Evolutionary conservation across 768 basidiomycete species (phyloP), one percentile per base, ranked within the genome.

Genomic region (Sporobolomyces pararoseus): DNA sequence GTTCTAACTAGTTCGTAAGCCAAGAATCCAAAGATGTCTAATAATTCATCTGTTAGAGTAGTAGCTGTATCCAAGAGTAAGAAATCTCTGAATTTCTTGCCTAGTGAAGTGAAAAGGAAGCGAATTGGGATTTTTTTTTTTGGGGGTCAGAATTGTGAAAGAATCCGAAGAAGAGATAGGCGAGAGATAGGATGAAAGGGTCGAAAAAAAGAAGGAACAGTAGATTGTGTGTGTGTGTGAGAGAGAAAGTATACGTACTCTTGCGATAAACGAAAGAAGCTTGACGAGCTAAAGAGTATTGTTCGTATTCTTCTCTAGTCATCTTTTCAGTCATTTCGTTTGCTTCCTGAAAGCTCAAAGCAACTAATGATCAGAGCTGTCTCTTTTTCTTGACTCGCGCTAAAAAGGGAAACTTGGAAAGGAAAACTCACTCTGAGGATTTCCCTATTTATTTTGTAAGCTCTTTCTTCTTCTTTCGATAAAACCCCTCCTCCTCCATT

Each of bases 1-100:
- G 91, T 90, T 59, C 93, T 88, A 35, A 97, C 93, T 88, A 95
- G 93, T 79, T 98, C 94, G 80, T 95, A 98, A 0, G 91, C 89
- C 51, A 98, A 86, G 81, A 97, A 98, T 31, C 94, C 94, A 75
- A 97, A 91, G 68, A 96, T 94, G 77, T 98, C 94, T 76, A 94
- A 83, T 4, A 94, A 93, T 79, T 96, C 93, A 79, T 96, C 94
- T 76, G 96, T 91, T 50, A 95, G 85, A 5, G 29, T 3, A 7
- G 42, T 46, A 5, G 39, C 27, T n/a, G 37, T n/a, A 39, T 73
- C 72, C 51, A 73, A 29, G 69, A 90, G 92, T 63, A 97, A 84
- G 77, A 96, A 97, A 77, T 96, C 93, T 49, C 90, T 85, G 80
- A 98, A 98, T 9, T 93, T 90, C 80, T 94, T 94, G 19, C 88